phyloP scores from a whole-genome alignment of 2,329 filamentous ascomycete genomes.

The Nakataea oryzae region DNA sequence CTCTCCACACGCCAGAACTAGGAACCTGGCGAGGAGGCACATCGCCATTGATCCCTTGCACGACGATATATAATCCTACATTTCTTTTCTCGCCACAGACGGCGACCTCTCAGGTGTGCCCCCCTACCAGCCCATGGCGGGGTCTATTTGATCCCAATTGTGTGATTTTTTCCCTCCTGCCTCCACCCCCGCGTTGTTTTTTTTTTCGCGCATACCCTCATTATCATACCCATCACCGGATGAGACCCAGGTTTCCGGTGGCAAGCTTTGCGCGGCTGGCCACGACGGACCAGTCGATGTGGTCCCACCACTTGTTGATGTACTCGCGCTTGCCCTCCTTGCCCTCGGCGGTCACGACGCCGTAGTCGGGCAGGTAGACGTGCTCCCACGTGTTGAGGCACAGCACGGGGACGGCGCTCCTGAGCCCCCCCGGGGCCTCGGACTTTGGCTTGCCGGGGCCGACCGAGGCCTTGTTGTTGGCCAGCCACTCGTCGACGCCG shows the following conservation, averaged over 20 bases:
- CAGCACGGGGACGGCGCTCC: constrained; percentile 37
- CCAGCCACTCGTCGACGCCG: constrained; percentile 27
- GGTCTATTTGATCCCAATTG: not conserved
- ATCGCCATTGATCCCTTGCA: no score
- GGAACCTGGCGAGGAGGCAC: not conserved
- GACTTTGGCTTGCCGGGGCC: constrained; percentile 13
- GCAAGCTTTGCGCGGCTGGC: constrained; percentile 26
- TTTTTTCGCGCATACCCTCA: not conserved
- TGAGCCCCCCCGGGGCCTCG: constrained; percentile 9
- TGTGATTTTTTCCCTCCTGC: constrained; percentile 4
- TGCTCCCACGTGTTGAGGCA: constrained; percentile 98
- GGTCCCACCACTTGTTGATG: constrained; percentile 76
- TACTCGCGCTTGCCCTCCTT: constrained; percentile 65
- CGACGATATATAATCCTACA: no score
- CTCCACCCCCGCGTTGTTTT: not conserved
- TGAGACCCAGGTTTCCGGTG: not conserved
- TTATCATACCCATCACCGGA: not conserved
- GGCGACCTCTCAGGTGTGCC: not conserved
- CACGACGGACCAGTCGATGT: constrained; percentile 76
- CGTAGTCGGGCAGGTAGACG: constrained; percentile 77
- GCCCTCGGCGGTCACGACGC: constrained; percentile 39
- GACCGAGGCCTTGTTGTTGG: constrained; percentile 18
- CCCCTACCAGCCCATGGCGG: no score
- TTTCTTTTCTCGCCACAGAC: not conserved
- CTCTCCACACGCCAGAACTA: not conserved